Evolutionary conservation across 495 filamentous ascomycete species (phyloP), one percentile per base, ranked within the genome.

Genomic region (Lasiosphaeria miniovina): DNA sequence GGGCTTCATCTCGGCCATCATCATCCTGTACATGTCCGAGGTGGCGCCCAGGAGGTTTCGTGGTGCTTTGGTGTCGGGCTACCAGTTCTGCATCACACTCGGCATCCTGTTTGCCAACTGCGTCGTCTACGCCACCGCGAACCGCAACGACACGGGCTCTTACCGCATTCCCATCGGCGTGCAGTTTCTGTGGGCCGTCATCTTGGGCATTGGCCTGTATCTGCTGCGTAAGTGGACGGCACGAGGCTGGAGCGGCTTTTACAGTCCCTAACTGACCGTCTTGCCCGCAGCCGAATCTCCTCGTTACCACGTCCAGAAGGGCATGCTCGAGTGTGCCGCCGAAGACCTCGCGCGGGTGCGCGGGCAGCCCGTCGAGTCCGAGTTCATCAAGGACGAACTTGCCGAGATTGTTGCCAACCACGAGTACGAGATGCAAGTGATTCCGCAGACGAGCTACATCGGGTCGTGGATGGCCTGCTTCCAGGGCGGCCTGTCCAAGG

Each of bases 361-460:
- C 49, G 82, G 86, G 53, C 80, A 91, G 59, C 77, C 86, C 14
- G 48, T 81, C 40, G 86, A 88, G 32, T 84, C 88, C 54, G 80
- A 85, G 1, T 80, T 81, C 62, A 74, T 94, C 65, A 70, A 85
- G 64, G 79, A 82, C 54, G 90, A 94, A 61, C 80, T 93, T 4
- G 79, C 86, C 24, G 90, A 94, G 71, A 90, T 94, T 67, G 82
- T 88, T 51, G 88, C 89, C 55, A 91, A 90, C 75, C 83, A 92
- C 71, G 88, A 93, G 64, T 89, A 88, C 69, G 90, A 93, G 69
- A 73, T 86, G 62, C 79, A 81, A 51, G 69, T 90, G 24, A 82
- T 83, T 34, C 86, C 86, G 10, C 71, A 83, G 53, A 78, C 75
- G 34, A 80, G 79, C 59, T 91, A 87, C 82, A 61, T 84, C 81